Percentiles rank a stretch among this genome's conserved stretches.
These are phyloP conservation scores for Saturnispora halmiae DNA, from an alignment of 805 yeast genomes.

Conservation along the genomic window DNA sequence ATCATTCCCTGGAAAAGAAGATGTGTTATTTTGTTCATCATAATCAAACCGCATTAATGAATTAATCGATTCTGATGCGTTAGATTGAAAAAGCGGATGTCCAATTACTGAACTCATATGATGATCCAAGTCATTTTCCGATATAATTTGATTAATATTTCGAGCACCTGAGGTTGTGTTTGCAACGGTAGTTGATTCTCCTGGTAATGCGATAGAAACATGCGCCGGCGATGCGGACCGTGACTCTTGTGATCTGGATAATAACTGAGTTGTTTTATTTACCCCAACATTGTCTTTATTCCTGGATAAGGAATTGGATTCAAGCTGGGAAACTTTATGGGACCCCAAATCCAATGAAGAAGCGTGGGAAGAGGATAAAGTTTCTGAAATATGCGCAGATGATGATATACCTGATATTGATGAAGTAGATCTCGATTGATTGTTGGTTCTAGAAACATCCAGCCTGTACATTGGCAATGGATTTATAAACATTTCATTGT, in stretches of 20 bases:
- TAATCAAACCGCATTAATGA: slow-evolving; percentile 7
- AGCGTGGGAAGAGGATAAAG: too few species aligned
- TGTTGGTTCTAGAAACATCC: slow-evolving; percentile 7
- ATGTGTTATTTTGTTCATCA: not conserved
- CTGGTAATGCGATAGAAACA: too few species aligned
- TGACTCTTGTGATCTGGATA: not conserved
- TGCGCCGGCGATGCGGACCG: too few species aligned
- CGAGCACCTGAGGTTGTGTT: too few species aligned
- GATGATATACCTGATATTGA: not conserved
- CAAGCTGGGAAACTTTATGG: too few species aligned
- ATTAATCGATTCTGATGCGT: slow-evolving; percentile 1
- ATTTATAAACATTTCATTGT: slow-evolving; percentile 10
- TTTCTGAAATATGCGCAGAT: not conserved
- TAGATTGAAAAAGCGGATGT: not conserved
- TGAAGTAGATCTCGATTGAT: not conserved
- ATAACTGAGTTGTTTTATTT: not conserved
- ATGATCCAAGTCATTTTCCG: slow-evolving; percentile 1
- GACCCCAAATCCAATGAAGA: too few species aligned
- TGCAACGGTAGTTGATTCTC: not conserved
- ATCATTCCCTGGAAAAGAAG: not conserved
- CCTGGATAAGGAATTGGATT: too few species aligned
- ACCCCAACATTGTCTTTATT: too few species aligned
- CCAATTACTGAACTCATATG: slow-evolving; percentile 7
- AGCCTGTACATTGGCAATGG: slow-evolving; percentile 10
- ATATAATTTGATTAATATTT: not conserved